A percentile compares a stretch with the other conserved stretches of the same genome.
Evolutionary conservation across 345 rosid genomes (phyloP).

Genomic region (Syzygium oleosum): DNA sequence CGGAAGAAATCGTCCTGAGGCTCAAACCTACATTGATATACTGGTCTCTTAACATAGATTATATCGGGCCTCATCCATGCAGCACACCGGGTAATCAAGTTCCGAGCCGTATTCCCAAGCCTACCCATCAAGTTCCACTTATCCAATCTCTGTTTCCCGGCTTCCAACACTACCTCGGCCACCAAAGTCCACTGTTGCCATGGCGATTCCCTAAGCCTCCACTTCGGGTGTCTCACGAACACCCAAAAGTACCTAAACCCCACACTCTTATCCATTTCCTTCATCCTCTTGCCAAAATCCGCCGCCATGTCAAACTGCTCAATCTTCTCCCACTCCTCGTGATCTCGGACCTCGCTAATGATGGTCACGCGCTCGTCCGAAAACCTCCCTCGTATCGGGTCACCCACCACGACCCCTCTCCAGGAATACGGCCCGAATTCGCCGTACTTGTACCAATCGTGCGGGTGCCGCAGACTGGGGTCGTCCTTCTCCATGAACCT

Average conservation of each 20-base stretch:
- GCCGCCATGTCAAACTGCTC: slow-evolving; percentile 84
- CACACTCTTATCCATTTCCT: slow-evolving; percentile 46
- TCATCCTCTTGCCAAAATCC: slow-evolving; percentile 55
- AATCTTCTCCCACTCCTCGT: slow-evolving; percentile 80
- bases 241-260: slow-evolving; percentile 88
- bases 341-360: slow-evolving; percentile 52
- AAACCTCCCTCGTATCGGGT: slow-evolving; percentile 72
- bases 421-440: slow-evolving; percentile 93
- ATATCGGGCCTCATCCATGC: slow-evolving; percentile 97
- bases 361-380: slow-evolving; percentile 71
- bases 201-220: slow-evolving; percentile 66
- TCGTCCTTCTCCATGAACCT: slow-evolving; percentile 90
- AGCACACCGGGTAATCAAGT: slow-evolving; percentile 61
- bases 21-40: slow-evolving; percentile 87
- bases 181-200: slow-evolving; percentile 98
- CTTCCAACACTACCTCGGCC: slow-evolving; percentile 73
- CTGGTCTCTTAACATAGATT: slow-evolving; percentile 83
- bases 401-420: slow-evolving; percentile 94
- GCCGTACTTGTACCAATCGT: slow-evolving; percentile 92
- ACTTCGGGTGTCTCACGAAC: slow-evolving; percentile 84
- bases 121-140: slow-evolving; percentile 97
- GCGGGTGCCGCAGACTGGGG: slow-evolving; percentile 72
- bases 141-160: slow-evolving; percentile 69
- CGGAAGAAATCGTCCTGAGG: slow-evolving; percentile 70
- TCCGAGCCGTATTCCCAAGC: slow-evolving; percentile 66